phyloP scores from a whole-genome alignment of 495 filamentous ascomycete genomes.

The Penicillium dipodomyicola region DNA sequence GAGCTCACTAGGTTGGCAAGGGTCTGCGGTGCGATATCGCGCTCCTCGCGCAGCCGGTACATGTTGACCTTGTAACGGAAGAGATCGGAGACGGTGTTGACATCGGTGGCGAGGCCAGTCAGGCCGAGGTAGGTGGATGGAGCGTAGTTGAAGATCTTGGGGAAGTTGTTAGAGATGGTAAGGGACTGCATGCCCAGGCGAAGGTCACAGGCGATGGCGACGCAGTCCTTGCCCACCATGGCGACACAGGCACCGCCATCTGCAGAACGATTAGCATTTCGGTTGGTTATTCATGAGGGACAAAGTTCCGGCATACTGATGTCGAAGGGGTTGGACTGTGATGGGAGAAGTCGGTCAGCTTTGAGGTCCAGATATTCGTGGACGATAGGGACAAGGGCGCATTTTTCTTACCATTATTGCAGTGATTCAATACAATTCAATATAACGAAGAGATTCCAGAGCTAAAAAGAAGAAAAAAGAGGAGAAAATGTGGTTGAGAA shows the following conservation, averaged over 20 bases:
- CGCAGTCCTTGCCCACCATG: constrained; percentile 99
- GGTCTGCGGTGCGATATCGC: constrained; percentile 87
- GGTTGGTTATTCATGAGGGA: constrained; percentile 3
- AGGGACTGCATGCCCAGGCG: constrained; percentile 94
- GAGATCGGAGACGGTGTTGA: constrained; percentile 90
- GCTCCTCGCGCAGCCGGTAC: constrained; percentile 98
- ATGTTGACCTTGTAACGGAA: constrained; percentile 99
- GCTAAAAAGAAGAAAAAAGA: constrained; percentile 14
- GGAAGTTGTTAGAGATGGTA: constrained; percentile 99
- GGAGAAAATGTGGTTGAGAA: constrained; percentile 12
- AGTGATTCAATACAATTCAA: constrained; percentile 21
- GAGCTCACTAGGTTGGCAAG: constrained; percentile 93
- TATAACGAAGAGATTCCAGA: constrained; percentile 7
- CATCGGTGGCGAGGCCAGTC: constrained; percentile 94
- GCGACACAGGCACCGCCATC: constrained; percentile 95
- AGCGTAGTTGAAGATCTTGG: constrained; percentile 98
- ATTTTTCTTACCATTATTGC: constrained; percentile 32
- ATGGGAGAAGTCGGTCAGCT: constrained; percentile 37
- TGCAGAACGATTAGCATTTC: constrained; percentile 42
- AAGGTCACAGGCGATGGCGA: constrained; percentile 98
- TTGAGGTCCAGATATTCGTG: constrained; percentile 17
- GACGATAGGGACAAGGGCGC: constrained; percentile 18
- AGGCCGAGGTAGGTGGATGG: constrained; percentile 90
- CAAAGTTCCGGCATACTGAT: constrained; percentile 64
- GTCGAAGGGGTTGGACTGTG: constrained; percentile 75